Percentiles rank a stretch among this genome's conserved stretches.
Conservation (phyloP, 75 land plant species). For the Chamaecyparis obtusa region DNA sequence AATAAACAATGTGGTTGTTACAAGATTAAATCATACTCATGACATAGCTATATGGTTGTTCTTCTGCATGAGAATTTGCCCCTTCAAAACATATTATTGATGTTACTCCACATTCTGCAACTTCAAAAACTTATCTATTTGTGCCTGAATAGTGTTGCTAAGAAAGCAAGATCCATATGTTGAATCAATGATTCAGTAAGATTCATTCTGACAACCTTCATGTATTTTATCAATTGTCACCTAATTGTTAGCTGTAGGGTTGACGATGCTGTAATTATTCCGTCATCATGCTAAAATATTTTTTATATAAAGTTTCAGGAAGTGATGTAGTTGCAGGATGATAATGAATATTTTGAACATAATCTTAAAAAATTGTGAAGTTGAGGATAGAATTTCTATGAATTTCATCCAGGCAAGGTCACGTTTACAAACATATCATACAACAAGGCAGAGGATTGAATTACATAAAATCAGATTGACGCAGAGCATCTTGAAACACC, state of each 20-base stretch:
- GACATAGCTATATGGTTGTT: background rate
- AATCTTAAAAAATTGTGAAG: background rate
- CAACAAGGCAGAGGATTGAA: too few species aligned
- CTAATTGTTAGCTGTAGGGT: background rate
- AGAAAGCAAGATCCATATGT: background rate
- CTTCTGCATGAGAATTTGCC: background rate
- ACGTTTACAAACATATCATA: constrained; percentile 70
- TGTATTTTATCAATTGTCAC: background rate
- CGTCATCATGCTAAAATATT: background rate
- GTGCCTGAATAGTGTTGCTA: background rate
- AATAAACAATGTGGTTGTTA: background rate
- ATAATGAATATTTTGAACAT: background rate
- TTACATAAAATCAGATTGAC: too few species aligned
- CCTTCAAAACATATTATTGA: background rate
- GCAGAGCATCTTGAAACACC: too few species aligned
- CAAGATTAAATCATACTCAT: background rate
- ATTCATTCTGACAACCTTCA: background rate
- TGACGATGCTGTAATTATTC: background rate
- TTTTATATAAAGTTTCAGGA: background rate
- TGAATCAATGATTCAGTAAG: background rate
- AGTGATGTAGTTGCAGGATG: background rate
- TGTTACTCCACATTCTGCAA: background rate
- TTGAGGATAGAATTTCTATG: background rate
- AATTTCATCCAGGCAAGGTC: constrained; percentile 49
- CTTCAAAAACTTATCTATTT: background rate